Base-by-base conservation (phyloP, 169 alveolate species). In the Eimeria acervulina region DNA sequence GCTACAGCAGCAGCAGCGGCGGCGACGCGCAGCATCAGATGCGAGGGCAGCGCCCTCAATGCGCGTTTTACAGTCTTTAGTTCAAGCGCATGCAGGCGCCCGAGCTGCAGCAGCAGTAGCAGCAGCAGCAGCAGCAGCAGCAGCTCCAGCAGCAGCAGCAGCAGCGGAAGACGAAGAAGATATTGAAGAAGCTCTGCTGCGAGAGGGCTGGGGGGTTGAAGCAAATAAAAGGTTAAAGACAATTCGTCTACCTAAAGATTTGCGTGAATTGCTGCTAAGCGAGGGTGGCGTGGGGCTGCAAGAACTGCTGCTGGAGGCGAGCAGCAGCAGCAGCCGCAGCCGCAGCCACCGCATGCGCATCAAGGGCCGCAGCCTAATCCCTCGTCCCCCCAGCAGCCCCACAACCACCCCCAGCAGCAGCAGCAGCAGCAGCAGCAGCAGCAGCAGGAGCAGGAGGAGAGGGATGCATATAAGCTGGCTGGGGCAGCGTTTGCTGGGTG, bases 1-100 rank as follows among this genome's bases (percentile, higher is more conserved):
- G 66, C 68, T 80, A n/a, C 68, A 80, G 89, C 89, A 80, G 89
- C 89, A 80, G 89, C 89, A 80, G 89, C 61, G 89, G 40, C 89
- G 89, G 5, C 89, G 89, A 1, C 40, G 68, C 13, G 89, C 89
- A 12, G 89, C 42, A 47, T 12, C 55, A 19, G 89, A 28, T 19
- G 42, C 70, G 21, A 26, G 28, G 1, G 5, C 66, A 31, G 89
- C n/a, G 42, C 89, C 66, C 6, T 80, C 89, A 5, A 44, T 40
- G 89, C 33, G 42, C 23, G 38, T 47, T 15, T 26, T 80, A 33
- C 42, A 44, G 38, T 80, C 68, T 5, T 51, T 80, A 44, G 61
- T 80, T 5, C 33, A 80, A 68, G 68, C 66, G 38, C 84, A 72
- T 1, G 84, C 84, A 8, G 84, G 36, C 19, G 84, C 55, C n/a